Conservation (phyloP, 768 basidiomycete species). For the Leccinum uliginosum region DNA sequence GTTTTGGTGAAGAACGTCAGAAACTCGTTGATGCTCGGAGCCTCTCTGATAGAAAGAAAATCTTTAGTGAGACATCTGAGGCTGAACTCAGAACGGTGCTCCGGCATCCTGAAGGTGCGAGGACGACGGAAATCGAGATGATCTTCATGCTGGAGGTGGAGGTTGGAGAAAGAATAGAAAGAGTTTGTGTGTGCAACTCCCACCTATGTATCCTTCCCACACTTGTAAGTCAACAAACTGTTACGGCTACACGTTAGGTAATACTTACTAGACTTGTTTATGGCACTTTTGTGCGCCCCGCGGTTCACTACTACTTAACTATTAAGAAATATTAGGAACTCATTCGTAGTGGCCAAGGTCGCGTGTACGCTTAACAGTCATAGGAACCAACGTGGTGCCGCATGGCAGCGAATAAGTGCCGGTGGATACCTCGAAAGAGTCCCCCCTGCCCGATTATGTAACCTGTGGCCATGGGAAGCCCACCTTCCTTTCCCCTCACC, state of each 20-base stretch:
- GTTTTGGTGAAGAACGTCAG: constrained; percentile 93
- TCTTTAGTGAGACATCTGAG: constrained; percentile 78
- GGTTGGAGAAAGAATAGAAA: constrained; percentile 6
- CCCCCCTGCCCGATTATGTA: too few species aligned
- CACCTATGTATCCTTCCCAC: too few species aligned
- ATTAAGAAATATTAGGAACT: too few species aligned
- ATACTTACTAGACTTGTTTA: neutral
- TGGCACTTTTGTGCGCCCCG: neutral
- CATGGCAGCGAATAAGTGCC: too few species aligned
- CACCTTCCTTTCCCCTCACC: too few species aligned
- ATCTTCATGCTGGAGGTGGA: constrained; percentile 66
- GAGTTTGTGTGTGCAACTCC: constrained; percentile 5
- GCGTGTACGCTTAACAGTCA: too few species aligned
- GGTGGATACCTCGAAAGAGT: too few species aligned
- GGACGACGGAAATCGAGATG: constrained; percentile 71
- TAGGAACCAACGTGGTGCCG: too few species aligned
- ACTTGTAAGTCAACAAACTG: neutral
- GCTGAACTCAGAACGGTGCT: constrained; percentile 62
- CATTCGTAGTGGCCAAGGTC: too few species aligned
- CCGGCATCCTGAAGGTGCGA: constrained; percentile 60
- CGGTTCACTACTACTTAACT: neutral
- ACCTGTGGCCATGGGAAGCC: too few species aligned
- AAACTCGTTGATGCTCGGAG: constrained; percentile 85
- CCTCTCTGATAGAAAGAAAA: constrained; percentile 94
- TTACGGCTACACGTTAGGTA: neutral